phyloP scores from a whole-genome alignment of 306 rosid species.

The Dalbergia oliveri region DNA sequence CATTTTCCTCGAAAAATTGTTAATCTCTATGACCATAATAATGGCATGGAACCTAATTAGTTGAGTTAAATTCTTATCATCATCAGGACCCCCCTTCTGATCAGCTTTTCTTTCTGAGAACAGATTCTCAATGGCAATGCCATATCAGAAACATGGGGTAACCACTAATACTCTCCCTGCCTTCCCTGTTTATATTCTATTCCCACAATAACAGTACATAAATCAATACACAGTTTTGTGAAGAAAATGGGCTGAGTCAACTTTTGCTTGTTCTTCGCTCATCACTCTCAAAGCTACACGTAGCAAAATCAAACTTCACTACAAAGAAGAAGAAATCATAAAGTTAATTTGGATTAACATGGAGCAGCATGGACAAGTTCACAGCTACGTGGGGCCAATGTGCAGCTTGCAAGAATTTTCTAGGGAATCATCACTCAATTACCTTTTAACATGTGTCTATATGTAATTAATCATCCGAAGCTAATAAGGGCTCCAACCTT shows the following conservation, averaged over 20 bases:
- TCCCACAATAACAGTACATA: slow-evolving; percentile 39
- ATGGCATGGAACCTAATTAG: slow-evolving; percentile 6
- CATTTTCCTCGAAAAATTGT: too few relatives aligned
- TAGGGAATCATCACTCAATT: neutral
- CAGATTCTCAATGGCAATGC: slow-evolving; percentile 41
- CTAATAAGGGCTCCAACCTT: neutral
- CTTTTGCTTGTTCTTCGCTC: slow-evolving; percentile 32
- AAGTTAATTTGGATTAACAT: neutral
- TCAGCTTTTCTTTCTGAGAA: slow-evolving; percentile 2
- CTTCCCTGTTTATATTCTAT: slow-evolving; percentile 39
- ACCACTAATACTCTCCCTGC: neutral
- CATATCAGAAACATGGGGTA: slow-evolving; percentile 30
- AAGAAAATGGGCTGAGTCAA: slow-evolving; percentile 33
- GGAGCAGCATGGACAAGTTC: slow-evolving; percentile 29
- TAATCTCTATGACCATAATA: slow-evolving; percentile 13
- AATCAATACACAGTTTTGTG: neutral
- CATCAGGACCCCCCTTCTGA: neutral
- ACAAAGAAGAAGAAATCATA: neutral
- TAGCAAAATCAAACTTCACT: neutral
- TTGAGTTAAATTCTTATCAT: slow-evolving; percentile 34
- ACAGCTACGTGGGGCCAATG: neutral
- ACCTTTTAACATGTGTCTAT: neutral
- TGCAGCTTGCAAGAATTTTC: neutral
- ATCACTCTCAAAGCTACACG: slow-evolving; percentile 14
- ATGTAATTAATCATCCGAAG: neutral